Percentiles rank a stretch among this genome's conserved stretches.
Conservation (phyloP, 1,284 basidiomycete species). For the Laetiporus sulphureus region DNA sequence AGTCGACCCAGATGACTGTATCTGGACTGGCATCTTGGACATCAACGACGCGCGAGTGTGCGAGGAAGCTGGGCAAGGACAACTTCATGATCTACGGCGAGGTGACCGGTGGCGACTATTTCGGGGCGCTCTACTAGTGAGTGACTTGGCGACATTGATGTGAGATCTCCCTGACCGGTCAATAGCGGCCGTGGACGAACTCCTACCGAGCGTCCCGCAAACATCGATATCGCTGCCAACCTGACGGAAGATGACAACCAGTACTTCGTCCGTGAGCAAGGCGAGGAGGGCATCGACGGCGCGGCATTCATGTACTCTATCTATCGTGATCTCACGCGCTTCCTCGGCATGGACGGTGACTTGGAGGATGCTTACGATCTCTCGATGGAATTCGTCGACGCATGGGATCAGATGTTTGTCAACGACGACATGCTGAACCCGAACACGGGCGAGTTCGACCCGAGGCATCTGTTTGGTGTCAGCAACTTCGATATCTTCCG, state of each 20-base stretch:
- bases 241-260: conserved; percentile 51
- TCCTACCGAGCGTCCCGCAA: conserved; percentile 55
- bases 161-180: conserved; percentile 1
- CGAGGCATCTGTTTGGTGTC: conserved; percentile 82
- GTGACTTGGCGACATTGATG: conserved; percentile 20
- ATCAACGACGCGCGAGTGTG: conserved; percentile 66
- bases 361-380: conserved; percentile 83
- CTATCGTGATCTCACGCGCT: conserved; percentile 77
- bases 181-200: conserved; percentile 80
- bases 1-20: conserved; percentile 85
- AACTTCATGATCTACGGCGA: conserved; percentile 90
- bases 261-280: conserved; percentile 73
- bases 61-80: conserved; percentile 60
- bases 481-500: conserved; percentile 92
- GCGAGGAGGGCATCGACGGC: conserved; percentile 61
- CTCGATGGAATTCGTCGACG: conserved; percentile 71
- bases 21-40: conserved; percentile 77
- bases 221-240: conserved; percentile 64
- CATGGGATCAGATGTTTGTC: conserved; percentile 87
- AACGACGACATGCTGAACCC: conserved; percentile 83
- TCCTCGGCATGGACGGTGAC: conserved; percentile 92
- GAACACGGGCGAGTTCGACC: conserved; percentile 61
- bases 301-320: conserved; percentile 90
- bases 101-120: conserved; percentile 90
- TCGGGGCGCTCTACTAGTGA: conserved; percentile 80